These are phyloP conservation scores for Lasiosphaeris hirsuta DNA, from an alignment of 495 filamentous ascomycete species.

Conservation along the genomic window DNA sequence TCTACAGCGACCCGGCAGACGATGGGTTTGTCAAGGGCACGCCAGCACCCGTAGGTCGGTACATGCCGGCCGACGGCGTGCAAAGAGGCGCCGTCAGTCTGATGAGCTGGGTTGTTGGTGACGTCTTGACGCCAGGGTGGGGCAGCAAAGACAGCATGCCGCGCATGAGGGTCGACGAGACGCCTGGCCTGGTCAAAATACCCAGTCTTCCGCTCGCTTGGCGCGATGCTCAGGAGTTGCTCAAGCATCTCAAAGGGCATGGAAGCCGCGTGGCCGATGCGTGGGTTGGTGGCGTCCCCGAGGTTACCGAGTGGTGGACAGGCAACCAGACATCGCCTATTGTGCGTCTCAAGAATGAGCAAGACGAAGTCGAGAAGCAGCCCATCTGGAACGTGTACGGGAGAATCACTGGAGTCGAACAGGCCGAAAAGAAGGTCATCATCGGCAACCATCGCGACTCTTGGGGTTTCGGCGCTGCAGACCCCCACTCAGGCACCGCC, in stretches of 20 bases:
- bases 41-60: conserved; percentile 69
- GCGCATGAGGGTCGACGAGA: conserved; percentile 64
- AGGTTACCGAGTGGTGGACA: conserved; percentile 76
- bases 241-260: conserved; percentile 72
- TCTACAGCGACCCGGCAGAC: conserved; percentile 84
- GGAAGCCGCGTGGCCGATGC: conserved; percentile 66
- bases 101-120: conserved; percentile 78
- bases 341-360: conserved; percentile 81
- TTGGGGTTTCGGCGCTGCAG: conserved; percentile 83
- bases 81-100: conserved; percentile 81
- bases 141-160: conserved; percentile 68
- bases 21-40: conserved; percentile 71
- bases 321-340: conserved; percentile 71
- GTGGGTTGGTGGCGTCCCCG: conserved; percentile 74
- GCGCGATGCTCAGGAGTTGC: conserved; percentile 78
- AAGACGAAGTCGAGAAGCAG: conserved; percentile 78
- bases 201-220: conserved; percentile 86
- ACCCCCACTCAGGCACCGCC: conserved; percentile 86
- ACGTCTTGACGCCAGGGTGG: conserved; percentile 85
- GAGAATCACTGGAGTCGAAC: conserved; percentile 75
- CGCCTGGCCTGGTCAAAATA: conserved; percentile 71
- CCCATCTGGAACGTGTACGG: conserved; percentile 90
- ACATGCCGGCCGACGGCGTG: conserved; percentile 74
- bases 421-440: conserved; percentile 79
- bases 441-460: conserved; percentile 93